Evolutionary conservation across 2,329 filamentous ascomycete species (phyloP).

Genomic region (Dactylellina cionopaga): DNA sequence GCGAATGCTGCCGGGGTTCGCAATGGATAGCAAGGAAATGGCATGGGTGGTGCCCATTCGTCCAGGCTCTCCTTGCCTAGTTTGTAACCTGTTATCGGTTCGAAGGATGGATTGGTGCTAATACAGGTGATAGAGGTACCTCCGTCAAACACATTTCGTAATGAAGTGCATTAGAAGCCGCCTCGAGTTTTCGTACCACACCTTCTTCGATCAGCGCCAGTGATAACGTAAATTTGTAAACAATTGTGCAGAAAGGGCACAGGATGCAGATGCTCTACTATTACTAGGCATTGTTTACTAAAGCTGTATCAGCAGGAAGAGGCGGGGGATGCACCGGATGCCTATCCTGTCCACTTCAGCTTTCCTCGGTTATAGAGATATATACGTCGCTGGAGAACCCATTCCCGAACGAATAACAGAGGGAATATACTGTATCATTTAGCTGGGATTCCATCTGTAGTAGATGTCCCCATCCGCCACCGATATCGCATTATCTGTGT

Average conservation of each 20-base stretch:
- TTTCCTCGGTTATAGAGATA: constrained; percentile 34
- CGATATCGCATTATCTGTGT: constrained; percentile 30
- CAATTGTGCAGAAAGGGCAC: constrained; percentile 1
- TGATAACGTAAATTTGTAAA: constrained; percentile 38
- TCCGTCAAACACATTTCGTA: constrained; percentile 38
- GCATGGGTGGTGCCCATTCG: constrained; percentile 25
- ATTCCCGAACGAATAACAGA: background rate
- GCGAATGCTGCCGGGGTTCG: constrained; percentile 32
- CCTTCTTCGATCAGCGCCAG: constrained; percentile 41
- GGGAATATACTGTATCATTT: background rate
- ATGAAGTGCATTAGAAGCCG: background rate
- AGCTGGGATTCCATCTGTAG: background rate
- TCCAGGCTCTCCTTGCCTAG: constrained; percentile 38
- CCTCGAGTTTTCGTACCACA: constrained; percentile 29
- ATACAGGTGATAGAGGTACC: constrained; percentile 9
- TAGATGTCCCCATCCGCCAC: background rate
- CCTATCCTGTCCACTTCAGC: background rate
- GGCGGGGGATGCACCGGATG: constrained; percentile 16
- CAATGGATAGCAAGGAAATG: background rate
- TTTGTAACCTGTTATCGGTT: constrained; percentile 42
- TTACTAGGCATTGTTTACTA: constrained; percentile 23
- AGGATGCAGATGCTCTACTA: constrained; percentile 11
- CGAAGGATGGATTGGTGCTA: constrained; percentile 26
- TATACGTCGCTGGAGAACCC: background rate
- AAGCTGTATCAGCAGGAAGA: constrained; percentile 12